phyloP scores from a whole-genome alignment of 2,329 filamentous ascomycete species.

The Neopestalotiopsis rosae region DNA sequence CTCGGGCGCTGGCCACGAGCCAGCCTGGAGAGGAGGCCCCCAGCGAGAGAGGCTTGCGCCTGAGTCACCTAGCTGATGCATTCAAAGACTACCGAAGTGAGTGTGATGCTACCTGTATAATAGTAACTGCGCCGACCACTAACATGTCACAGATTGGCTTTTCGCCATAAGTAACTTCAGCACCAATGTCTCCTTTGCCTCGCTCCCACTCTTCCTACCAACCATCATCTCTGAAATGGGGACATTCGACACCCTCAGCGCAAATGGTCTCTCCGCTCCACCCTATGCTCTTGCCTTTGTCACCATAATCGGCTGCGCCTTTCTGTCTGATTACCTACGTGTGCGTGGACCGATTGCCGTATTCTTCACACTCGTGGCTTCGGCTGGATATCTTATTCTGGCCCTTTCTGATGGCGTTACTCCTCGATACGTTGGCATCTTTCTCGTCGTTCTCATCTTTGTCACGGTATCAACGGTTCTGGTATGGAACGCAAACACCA shows the following conservation, averaged over 20 bases:
- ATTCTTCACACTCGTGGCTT: neutral
- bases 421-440: neutral
- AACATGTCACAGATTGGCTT: constrained; percentile 1
- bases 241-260: neutral
- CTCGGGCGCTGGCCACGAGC: neutral
- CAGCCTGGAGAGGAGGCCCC: neutral
- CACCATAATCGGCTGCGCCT: neutral
- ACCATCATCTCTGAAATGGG: constrained; percentile 8
- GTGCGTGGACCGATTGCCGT: neutral
- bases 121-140: neutral
- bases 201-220: neutral
- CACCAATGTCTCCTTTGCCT: constrained; percentile 3
- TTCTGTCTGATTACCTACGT: neutral
- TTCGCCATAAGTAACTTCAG: constrained; percentile 3
- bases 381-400: neutral
- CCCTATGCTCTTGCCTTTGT: neutral
- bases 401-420: neutral
- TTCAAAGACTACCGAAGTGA: constrained; percentile 2
- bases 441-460: neutral
- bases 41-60: neutral
- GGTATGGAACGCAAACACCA: neutral
- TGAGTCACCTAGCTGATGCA: neutral
- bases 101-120: neutral
- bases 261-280: neutral
- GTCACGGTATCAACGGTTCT: neutral